A percentile compares a stretch with the other conserved stretches of the same genome.
Conservation (phyloP, 2,329 filamentous ascomycete species). For the Paecilomyces niveus region DNA sequence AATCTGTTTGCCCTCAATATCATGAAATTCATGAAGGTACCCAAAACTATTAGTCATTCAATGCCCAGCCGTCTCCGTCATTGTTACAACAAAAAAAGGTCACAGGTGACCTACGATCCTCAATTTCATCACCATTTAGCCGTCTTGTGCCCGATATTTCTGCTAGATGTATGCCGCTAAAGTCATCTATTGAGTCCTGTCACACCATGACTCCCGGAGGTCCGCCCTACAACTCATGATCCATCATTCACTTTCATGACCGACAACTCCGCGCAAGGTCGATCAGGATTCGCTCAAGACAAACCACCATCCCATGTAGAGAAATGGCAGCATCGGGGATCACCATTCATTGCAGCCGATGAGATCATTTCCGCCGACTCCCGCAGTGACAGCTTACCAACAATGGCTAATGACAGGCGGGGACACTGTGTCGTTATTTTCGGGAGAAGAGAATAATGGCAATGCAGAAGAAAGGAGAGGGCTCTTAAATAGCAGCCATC, state of each 20-base stretch:
- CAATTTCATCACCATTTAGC: not conserved
- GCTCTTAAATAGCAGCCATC: not conserved
- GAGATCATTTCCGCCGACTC: not conserved
- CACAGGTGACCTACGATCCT: not conserved
- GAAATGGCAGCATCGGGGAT: no score
- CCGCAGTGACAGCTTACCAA: no score
- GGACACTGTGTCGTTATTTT: not conserved
- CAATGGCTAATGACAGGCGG: not conserved
- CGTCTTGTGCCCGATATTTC: not conserved
- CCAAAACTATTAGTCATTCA: not conserved
- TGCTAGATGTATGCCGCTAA: not conserved
- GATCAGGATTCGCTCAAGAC: not conserved
- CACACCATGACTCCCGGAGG: not conserved
- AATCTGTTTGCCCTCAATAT: no score
- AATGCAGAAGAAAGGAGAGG: not conserved
- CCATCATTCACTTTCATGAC: not conserved
- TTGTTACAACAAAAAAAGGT: not conserved
- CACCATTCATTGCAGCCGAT: not conserved
- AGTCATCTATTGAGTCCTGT: not conserved
- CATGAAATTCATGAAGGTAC: no score
- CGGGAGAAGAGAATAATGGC: not conserved
- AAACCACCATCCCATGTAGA: not conserved
- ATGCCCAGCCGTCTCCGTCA: not conserved
- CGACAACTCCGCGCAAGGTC: not conserved
- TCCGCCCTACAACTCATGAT: not conserved